Conservation (phyloP, 352 stramenopile species). For the Globisporangium yorkense region DNA sequence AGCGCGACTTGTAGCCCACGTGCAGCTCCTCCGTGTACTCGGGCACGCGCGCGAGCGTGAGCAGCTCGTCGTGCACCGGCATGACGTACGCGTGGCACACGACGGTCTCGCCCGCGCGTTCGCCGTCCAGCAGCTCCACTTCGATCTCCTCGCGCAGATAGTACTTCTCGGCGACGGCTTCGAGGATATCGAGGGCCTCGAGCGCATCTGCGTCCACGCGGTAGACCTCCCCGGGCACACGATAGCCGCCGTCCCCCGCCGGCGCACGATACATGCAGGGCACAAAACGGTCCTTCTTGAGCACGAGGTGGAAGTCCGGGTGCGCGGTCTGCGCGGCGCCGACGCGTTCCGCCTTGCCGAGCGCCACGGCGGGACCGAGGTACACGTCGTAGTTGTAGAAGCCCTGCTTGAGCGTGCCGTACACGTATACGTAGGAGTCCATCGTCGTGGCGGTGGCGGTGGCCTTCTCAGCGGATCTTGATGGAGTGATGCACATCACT, state of each 20-base stretch:
- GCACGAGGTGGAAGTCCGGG: conserved; percentile 50
- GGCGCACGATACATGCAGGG: conserved; percentile 55
- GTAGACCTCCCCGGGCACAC: conserved; percentile 55
- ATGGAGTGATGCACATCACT: background rate
- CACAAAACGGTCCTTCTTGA: conserved; percentile 55
- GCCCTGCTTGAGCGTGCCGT: conserved; percentile 72
- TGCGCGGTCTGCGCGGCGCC: conserved; percentile 29
- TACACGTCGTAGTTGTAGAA: conserved; percentile 73
- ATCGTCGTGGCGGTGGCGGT: background rate
- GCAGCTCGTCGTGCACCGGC: conserved; percentile 38
- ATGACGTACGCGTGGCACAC: conserved; percentile 54
- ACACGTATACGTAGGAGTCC: conserved; percentile 66
- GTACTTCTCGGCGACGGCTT: conserved; percentile 60
- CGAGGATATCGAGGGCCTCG: conserved; percentile 63
- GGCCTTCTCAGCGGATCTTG: no score
- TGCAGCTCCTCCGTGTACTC: conserved; percentile 53
- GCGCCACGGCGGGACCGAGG: conserved; percentile 36
- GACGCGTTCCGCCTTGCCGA: conserved; percentile 46
- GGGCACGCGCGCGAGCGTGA: conserved; percentile 38
- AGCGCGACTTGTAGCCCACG: conserved; percentile 35
- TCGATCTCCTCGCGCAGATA: conserved; percentile 62
- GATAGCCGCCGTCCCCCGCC: conserved; percentile 23
- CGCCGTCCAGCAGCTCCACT: conserved; percentile 41
- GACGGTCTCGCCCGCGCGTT: conserved; percentile 32
- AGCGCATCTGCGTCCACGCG: conserved; percentile 49